A percentile compares a stretch with the other conserved stretches of the same genome.
Evolutionary conservation across 768 basidiomycete genomes (phyloP).

Genomic region (Hirschioporus abietinus): DNA sequence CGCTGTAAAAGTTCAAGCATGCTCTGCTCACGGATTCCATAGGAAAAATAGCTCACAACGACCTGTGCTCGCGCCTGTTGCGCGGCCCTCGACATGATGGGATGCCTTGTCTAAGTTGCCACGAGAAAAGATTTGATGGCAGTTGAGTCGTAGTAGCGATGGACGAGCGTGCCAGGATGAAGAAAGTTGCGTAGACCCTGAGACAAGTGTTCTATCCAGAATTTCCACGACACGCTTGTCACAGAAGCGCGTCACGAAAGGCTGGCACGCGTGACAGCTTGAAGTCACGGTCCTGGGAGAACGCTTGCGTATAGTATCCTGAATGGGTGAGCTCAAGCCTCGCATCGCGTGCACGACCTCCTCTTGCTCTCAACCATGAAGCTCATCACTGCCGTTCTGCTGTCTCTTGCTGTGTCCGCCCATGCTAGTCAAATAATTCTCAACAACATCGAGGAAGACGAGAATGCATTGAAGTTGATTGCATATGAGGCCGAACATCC

Average conservation of each 20-base stretch:
- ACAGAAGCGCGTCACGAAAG: neutral
- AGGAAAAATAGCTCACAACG: slow-evolving; percentile 49
- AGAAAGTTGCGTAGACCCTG: neutral
- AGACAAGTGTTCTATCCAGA: neutral
- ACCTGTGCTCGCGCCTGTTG: slow-evolving; percentile 62
- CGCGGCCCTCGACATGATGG: slow-evolving; percentile 62
- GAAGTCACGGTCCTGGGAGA: neutral
- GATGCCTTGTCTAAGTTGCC: neutral
- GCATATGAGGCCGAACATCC: neutral
- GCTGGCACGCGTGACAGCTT: too few species aligned
- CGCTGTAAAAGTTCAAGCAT: slow-evolving; percentile 42
- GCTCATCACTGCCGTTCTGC: slow-evolving; percentile 37
- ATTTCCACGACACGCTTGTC: neutral
- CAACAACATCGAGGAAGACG: neutral
- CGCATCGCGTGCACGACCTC: slow-evolving; percentile 4
- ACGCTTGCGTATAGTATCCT: neutral
- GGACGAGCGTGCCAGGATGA: neutral
- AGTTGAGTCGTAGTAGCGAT: neutral
- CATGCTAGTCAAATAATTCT: neutral
- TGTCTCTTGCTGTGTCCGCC: slow-evolving; percentile 34
- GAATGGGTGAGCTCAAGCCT: neutral
- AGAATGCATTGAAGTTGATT: neutral
- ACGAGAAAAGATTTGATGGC: neutral
- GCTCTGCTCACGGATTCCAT: slow-evolving; percentile 14
- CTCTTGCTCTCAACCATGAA: slow-evolving; percentile 35